Percentiles rank a stretch among this genome's conserved stretches.
phyloP scores from a whole-genome alignment of 768 basidiomycete species.

The Strobilomyces echinocephalus region DNA sequence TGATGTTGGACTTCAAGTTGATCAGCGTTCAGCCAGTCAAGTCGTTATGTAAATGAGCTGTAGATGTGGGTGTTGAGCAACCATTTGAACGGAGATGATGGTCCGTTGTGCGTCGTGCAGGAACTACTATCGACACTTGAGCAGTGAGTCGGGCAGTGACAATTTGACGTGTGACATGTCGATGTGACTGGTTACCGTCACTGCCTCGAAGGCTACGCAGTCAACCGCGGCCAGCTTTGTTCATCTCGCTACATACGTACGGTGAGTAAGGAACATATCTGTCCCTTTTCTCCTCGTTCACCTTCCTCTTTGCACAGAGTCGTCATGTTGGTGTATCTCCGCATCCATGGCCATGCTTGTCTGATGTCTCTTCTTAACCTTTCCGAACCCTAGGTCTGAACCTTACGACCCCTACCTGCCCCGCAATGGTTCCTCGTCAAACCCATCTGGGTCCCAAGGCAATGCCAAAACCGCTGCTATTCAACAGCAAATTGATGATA shows the following conservation, averaged over 20 bases:
- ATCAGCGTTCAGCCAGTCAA: too few relatives aligned
- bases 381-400: slow-evolving; percentile 67
- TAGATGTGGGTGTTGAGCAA: too few relatives aligned
- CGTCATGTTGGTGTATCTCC: slow-evolving; percentile 26
- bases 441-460: slow-evolving; percentile 42
- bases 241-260: slow-evolving; percentile 18
- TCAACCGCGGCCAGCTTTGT: slow-evolving; percentile 10
- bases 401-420: slow-evolving; percentile 99
- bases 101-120: too few relatives aligned
- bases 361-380: slow-evolving; percentile 6
- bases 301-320: slow-evolving; percentile 3
- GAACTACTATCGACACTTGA: too few relatives aligned
- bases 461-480: slow-evolving; percentile 91
- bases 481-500: slow-evolving; percentile 95
- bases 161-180: slow-evolving; percentile 5
- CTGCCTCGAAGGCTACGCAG: slow-evolving; percentile 17
- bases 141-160: too few relatives aligned
- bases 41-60: too few relatives aligned
- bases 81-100: too few relatives aligned
- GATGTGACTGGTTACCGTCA: slow-evolving; percentile 17
- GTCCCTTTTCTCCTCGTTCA: neutral
- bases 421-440: slow-evolving; percentile 65
- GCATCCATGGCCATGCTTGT: neutral
- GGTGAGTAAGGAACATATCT: slow-evolving; percentile 15
- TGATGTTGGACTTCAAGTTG: too few relatives aligned